Evolutionary conservation across 2,329 filamentous ascomycete genomes (phyloP), one percentile per base, ranked within the genome.

Genomic region (Sarocladium strictum): DNA sequence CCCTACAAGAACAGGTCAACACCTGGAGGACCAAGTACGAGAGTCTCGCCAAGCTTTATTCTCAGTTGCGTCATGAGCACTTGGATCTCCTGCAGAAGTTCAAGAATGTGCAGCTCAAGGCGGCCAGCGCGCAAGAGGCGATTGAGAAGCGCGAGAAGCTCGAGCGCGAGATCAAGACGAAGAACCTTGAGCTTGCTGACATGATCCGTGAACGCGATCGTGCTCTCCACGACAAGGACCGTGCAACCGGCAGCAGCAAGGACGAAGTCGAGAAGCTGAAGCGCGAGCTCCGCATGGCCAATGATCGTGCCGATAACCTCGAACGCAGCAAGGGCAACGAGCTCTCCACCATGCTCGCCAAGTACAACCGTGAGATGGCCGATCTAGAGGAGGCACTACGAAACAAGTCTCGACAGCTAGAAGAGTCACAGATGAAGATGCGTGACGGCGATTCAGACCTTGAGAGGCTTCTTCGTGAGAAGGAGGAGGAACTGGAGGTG

Each of bases 21-120:
- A 97, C 92, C 0, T 99, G 94, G 94, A 83, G 94, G 56, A 87
- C 89, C 53, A 99, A 99, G 71, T 99, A 99, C 65, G 94, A 99
- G 69, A 89, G 93, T 1, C 76, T 99, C 51, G 94, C 94, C 23
- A 99, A 97, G 74, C 80, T 99, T 14, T 99, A 99, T 73, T 97
- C 93, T 7, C 94, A 99, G 72, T 77, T 99, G 58, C 87, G 94
- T 53, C 88, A 94, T 61, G 94, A 99, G 70, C 94, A 99, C 74
- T 78, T 99, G 29, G 93, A 97, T 65, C 81, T 99, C 14, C 76
- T 99, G 43, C 90, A 96, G 66, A 97, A 95, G 67, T 97, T 96
- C 74, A 99, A 99, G 79, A 80, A 86, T 6, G 89, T 97, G 35
- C 95, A 97, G 69, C 80, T 97, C 59, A 99, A 97, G 78, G 94